Base-by-base conservation (phyloP, 2,329 filamentous ascomycete genomes). In the Trichoderma koningii region DNA sequence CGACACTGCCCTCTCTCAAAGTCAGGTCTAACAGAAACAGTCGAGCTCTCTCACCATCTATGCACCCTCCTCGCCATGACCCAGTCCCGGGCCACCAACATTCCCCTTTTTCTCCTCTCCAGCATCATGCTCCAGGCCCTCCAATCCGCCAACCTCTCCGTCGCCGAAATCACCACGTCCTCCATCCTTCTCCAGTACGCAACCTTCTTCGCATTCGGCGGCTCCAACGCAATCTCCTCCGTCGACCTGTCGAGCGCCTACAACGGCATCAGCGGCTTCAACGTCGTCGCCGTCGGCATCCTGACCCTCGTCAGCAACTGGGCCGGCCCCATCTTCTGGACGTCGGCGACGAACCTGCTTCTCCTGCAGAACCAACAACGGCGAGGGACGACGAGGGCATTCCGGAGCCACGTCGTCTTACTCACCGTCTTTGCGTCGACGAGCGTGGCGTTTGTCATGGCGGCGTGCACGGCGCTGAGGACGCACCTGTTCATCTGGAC, bases 401-500 rank as follows among this genome's bases (percentile, higher is more conserved):
- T 79, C 69, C 73, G 70, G 64, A 77, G 75, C 38, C 88, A 95
- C 73, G 73, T 89, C 0, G 79, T 84, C 0, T 71, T 91, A 47
- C 76, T 91, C 71, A 96, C 93, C 1, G 76, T 89, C 12, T 96
- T 95, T 74, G 80, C 85, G 12, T 83, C 89, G 1, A 80, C 81
- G 1, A 87, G 87, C 68, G 77, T 91, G 61, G 77, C 87, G 3
- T 89, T 87, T 53, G 89, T 97, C 26, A 98, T 98, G 94, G 86
- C 84, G 15, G 93, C 94, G 17, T 99, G 95, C 76, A 93, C 90
- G 55, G 82, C 85, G 7, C 76, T 99, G 73, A 82, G 94, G 69
- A 92, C 91, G 34, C 95, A 99, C 81, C 77, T 99, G 65, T 99
- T 99, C 75, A 93, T 99, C 67, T 99, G 95, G 95, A 98, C 94